Evolutionary conservation across 1,284 basidiomycete genomes (phyloP), one percentile per base, ranked within the genome.

Genomic region (Trametes hirsuta): DNA sequence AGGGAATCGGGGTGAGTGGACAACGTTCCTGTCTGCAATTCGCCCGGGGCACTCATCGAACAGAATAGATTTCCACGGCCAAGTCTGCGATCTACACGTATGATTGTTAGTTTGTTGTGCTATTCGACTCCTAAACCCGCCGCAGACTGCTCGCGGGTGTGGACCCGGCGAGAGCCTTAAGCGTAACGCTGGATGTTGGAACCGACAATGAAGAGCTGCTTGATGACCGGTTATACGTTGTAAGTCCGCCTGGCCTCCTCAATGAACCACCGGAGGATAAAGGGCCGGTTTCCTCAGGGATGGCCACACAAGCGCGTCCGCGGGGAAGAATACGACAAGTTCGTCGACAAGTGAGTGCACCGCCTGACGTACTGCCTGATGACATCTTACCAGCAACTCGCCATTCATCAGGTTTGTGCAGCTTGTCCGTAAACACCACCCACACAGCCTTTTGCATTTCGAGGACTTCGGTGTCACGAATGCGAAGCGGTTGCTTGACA

Each of bases 11-110:
- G 36, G 80, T 81, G 61, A 54, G 77, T 71, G 54, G 22, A 8
- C 8, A 8, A 21, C 40, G 3, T 2, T 42, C 30, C 44, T 22
- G 15, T 48, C 25, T 53, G 49, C 37, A 35, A 15, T 8, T 24
- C 18, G 42, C 14, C 14, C 21, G 36, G 50, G 46, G 10, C 36
- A 24, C 48, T 62, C 40, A 62, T 41, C 39, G 18, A 12, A 8
- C 35, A 41, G 22, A 59, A 67, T 71, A 92, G 84, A 96, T 97
- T 67, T 89, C 91, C 0, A 86, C 90, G 3, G 93, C 93, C n/a
- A 97, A 97, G 78, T 83, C 91, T 2, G 89, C 84, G 5, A 86
- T 96, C 22, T 95, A 95, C 72, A 90, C 90, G 85, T 87, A 61
- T 42, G 83, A 73, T 44, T 40, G 39, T 8, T 9, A 10, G 36